Percentiles rank a stretch among this genome's conserved stretches.
phyloP scores from a whole-genome alignment of 352 stramenopile species.

The Globisporangium spinosum region DNA sequence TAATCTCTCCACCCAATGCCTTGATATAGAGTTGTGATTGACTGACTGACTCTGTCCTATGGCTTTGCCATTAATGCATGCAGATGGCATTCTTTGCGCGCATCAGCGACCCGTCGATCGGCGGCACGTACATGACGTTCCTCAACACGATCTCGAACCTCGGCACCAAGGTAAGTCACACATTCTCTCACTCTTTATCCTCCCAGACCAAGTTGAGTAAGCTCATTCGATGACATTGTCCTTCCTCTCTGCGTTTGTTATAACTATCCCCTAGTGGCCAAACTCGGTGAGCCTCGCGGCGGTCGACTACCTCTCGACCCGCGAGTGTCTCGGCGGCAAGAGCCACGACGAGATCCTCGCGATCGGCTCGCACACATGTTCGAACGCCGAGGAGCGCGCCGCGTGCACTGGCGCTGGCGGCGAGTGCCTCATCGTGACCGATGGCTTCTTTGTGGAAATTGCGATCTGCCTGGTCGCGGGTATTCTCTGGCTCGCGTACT shows the following conservation, averaged over 20 bases:
- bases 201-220: background rate
- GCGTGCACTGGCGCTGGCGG: constrained; percentile 53
- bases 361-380: constrained; percentile 76
- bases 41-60: background rate
- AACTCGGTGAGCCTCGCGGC: constrained; percentile 82
- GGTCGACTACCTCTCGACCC: constrained; percentile 80
- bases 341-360: constrained; percentile 65
- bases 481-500: constrained; percentile 64
- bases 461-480: constrained; percentile 66
- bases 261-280: constrained; percentile 45
- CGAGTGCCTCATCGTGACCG: constrained; percentile 71
- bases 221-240: background rate
- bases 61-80: background rate
- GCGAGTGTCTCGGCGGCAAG: constrained; percentile 54
- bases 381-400: constrained; percentile 60
- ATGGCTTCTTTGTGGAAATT: constrained; percentile 83
- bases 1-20: background rate
- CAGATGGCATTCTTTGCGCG: constrained; percentile 99
- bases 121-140: constrained; percentile 99
- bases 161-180: constrained; percentile 81
- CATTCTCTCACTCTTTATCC: background rate
- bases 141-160: constrained; percentile 99
- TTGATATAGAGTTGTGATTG: background rate
- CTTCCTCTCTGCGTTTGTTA: background rate
- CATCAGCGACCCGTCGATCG: constrained; percentile 96